Conservation (phyloP, 306 rosid species). For the Elaeagnus macrophylla region DNA sequence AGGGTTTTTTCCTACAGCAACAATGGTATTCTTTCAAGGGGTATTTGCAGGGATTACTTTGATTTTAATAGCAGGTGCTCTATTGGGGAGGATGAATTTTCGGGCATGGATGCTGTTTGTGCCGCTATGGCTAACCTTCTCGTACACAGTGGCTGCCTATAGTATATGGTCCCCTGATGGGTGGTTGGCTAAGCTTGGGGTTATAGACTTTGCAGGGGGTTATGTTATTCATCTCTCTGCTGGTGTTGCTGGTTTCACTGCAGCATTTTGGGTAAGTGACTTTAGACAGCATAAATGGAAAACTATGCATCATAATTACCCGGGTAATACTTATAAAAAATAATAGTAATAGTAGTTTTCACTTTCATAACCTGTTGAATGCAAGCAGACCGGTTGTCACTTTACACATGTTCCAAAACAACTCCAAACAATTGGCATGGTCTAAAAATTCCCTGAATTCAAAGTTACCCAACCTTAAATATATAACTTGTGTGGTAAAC, state of each 20-base stretch:
- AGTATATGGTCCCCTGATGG: constrained; percentile 47
- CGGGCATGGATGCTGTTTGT: constrained; percentile 50
- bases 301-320: no score
- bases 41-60: constrained; percentile 39
- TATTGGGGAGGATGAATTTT: constrained; percentile 46
- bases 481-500: no score
- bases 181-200: constrained; percentile 36
- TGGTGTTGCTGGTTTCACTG: constrained; percentile 45
- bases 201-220: constrained; percentile 46
- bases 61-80: constrained; percentile 37
- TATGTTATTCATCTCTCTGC: constrained; percentile 40
- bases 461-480: no score
- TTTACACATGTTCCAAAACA: no score
- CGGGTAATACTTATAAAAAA: no score
- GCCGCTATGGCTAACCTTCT: constrained; percentile 40
- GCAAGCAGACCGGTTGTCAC: no score
- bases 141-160: constrained; percentile 32
- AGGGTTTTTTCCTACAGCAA: constrained; percentile 37
- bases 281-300: no score
- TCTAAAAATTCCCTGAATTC: no score
- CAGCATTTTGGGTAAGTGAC: constrained; percentile 31
- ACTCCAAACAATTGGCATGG: no score
- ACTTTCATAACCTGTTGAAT: no score
- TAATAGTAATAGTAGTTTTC: no score
- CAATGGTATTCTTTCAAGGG: constrained; percentile 41